Evolutionary conservation across 1,284 basidiomycete species (phyloP), one percentile per base, ranked within the genome.

Genomic region (Cryptococcus neoformans): DNA sequence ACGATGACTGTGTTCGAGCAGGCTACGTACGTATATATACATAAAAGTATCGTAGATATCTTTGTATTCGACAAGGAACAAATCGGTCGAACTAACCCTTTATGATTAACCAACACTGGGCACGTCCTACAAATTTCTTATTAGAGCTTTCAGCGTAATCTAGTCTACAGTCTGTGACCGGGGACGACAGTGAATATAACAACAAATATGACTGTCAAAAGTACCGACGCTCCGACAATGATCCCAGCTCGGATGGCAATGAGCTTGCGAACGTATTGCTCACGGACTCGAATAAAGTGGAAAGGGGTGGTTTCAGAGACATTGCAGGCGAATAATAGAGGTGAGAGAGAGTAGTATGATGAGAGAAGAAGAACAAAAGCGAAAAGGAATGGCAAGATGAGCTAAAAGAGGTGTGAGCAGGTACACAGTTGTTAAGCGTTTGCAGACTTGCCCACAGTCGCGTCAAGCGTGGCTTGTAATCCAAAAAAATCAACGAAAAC

Each of bases 271-370:
- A 99, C 92, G 71, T 97, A 98, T 17, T 87, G 87, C 77, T 99
- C 95, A 51, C 87, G 85, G 55, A 99, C 91, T 34, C 82, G 82
- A 53, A 97, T 87, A 6, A 90, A 88, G 54, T 89, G 85, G 84
- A 98, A 97, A 2, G 94, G 93, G 11, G 92, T 74, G n/a, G 77
- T 78, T 53, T 79, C 69, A 49, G 80, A 74, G 65, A 67, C 72
- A 40, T 72, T 67, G 45, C 78, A 64, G 14, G 80, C 57, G 10
- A 76, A 80, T 47, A 83, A 68, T 65, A 97, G 80, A 3, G 95
- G 95, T 75, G 97, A 94, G 55, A 98, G 86, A 75, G 95, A 92
- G 79, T 99, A 99, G 77, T 94, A 90, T 71, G 96, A 91, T 21
- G 92, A 90, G 56, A 97, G 83, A 60, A 99, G 84, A 79, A 90